Conservation (phyloP, 306 rosid genomes). For the Medicago lupulina region DNA sequence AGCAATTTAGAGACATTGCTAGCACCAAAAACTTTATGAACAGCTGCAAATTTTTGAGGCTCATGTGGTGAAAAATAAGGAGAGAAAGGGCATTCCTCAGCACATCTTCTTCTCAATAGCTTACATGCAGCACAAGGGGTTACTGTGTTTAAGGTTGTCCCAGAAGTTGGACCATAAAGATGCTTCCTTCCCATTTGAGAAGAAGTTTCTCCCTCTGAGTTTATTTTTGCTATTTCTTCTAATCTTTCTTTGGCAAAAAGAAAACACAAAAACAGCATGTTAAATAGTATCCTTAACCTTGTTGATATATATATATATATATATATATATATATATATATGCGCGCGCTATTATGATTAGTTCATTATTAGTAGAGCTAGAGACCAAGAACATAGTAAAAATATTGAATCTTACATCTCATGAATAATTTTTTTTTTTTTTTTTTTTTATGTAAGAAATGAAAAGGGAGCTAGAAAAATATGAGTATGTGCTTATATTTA, state of each 20-base stretch:
- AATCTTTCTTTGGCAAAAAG: conserved; percentile 56
- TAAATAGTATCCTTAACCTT: conserved; percentile 2
- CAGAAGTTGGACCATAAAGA: conserved; percentile 55
- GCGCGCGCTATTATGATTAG: too few species aligned
- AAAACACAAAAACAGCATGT: conserved; percentile 20
- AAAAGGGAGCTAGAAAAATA: neutral
- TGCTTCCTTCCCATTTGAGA: conserved; percentile 66
- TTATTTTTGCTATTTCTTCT: conserved; percentile 61
- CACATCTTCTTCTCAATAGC: conserved; percentile 91
- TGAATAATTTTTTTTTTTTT: conserved; percentile 21
- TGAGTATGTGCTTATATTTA: conserved; percentile 30
- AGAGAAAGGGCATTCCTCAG: conserved; percentile 91
- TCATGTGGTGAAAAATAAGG: conserved; percentile 95
- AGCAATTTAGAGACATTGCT: conserved; percentile 97
- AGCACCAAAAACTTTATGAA: conserved; percentile 93
- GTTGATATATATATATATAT: too few species aligned
- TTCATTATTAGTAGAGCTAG: too few species aligned
- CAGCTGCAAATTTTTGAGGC: conserved; percentile 87
- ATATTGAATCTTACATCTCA: conserved; percentile 5
- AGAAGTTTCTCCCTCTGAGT: conserved; percentile 50
- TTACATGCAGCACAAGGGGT: conserved; percentile 98
- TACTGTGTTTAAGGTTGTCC: conserved; percentile 71
- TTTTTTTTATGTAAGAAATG: conserved; percentile 4
- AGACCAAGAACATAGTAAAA: conserved; percentile 9
- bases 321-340: too few species aligned